Evolutionary conservation across 306 rosid genomes (phyloP), one percentile per base, ranked within the genome.

Genomic region (Macrotyloma uniflorum): DNA sequence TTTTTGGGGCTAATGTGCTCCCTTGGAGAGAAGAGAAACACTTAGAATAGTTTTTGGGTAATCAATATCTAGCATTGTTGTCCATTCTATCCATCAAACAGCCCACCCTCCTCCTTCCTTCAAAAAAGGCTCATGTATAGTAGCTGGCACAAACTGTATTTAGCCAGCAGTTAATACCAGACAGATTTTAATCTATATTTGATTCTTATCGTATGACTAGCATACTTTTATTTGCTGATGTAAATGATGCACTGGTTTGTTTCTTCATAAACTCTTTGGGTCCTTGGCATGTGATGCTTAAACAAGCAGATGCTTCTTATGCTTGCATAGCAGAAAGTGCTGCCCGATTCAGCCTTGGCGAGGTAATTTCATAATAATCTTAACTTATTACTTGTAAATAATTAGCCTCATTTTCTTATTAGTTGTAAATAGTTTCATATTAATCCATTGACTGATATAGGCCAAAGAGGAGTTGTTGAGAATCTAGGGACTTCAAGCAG

Each of bases 251-350:
- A 16, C 70, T 63, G 19, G 62, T 20, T 57, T 72, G 22, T 66
- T 77, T 42, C 77, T 62, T 78, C 70, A n/a, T 73, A 58, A 42
- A 62, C 64, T 67, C 30, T 82, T 51, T 87, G 89, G 98, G 98
- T 74, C 97, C 98, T 55, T 95, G 98, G 98, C 97, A 91, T 80
- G 98, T 92, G 78, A 95, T 95, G 98, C 93, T 95, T 83, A 95
- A 92, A 88, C 98, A 95, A 89, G 83, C 91, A 50, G 96, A 92
- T 84, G 90, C 92, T 86, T 92, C 98, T 54, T 92, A 70, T 86
- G 98, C 98, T 74, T 95, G 98, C 20, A 77, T 95, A 47, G 98
- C 98, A 80, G 97, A 91, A 91, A 92, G 98, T 86, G 87, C 90
- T 63, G 80, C 85, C 22, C 94, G 98, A 70, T 91, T 95, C 88